Evolutionary conservation across 2,329 filamentous ascomycete species (phyloP).

Genomic region (Epichloe aotearoae): DNA sequence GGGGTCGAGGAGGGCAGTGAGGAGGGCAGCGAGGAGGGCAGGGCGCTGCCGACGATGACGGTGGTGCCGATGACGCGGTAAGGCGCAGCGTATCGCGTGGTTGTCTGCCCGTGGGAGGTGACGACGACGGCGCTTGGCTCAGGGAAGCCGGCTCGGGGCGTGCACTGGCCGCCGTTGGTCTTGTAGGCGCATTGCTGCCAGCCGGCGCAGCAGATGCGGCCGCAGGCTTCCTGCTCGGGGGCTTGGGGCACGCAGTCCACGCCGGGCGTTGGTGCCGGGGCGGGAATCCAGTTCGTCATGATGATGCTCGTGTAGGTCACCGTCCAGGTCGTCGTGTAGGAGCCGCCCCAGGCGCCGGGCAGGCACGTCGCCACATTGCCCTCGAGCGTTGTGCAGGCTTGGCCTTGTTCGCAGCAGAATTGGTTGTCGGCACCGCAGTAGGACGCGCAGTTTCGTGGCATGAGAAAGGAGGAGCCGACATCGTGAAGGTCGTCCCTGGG

Average conservation of each 20-base stretch:
- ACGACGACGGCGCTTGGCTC: slow-evolving; percentile 28
- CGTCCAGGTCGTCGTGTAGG: slow-evolving; percentile 47
- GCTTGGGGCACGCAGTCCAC: slow-evolving; percentile 36
- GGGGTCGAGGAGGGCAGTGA: slow-evolving; percentile 26
- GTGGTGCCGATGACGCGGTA: slow-evolving; percentile 42
- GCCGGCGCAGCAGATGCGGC: slow-evolving; percentile 54
- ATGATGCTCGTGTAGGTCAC: slow-evolving; percentile 47
- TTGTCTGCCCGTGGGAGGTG: slow-evolving; percentile 33
- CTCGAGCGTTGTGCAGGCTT: slow-evolving; percentile 37
- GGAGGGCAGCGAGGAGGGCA: slow-evolving; percentile 10
- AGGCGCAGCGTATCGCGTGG: slow-evolving; percentile 39
- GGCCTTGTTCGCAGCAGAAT: slow-evolving; percentile 37
- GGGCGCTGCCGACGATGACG: slow-evolving; percentile 39
- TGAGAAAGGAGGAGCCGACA: slow-evolving; percentile 35
- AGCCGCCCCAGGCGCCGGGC: slow-evolving; percentile 17
- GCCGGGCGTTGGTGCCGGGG: slow-evolving; percentile 29
- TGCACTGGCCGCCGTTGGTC: slow-evolving; percentile 37
- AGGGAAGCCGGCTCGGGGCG: slow-evolving; percentile 35
- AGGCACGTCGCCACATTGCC: slow-evolving; percentile 37
- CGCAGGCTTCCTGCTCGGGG: slow-evolving; percentile 49
- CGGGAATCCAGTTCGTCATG: slow-evolving; percentile 34
- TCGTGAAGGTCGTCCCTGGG: slow-evolving; percentile 36
- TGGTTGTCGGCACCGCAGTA: slow-evolving; percentile 43
- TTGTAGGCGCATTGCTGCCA: slow-evolving; percentile 52
- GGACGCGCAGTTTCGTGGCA: slow-evolving; percentile 33